A percentile compares a stretch with the other conserved stretches of the same genome.
Evolutionary conservation across 1,284 basidiomycete genomes (phyloP).

Genomic region (Anthracocystis panici-leucophaei): DNA sequence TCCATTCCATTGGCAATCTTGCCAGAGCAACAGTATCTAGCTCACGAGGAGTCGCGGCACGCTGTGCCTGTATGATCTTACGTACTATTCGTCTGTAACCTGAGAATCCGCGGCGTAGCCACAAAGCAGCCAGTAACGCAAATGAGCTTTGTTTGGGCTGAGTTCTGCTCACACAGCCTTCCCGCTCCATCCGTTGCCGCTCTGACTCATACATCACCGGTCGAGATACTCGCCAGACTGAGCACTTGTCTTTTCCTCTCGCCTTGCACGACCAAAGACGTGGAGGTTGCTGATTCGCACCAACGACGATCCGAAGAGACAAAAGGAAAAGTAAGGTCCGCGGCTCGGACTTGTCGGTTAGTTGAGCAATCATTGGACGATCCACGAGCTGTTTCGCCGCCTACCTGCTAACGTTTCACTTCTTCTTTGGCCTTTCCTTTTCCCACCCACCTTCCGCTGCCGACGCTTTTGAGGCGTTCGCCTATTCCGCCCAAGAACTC

Average conservation of each 20-base stretch:
- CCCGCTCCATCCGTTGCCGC: neutral
- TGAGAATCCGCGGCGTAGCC: no score
- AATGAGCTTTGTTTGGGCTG: neutral
- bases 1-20: neutral
- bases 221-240: neutral
- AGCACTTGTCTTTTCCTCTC: neutral
- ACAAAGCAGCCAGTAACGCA: no score
- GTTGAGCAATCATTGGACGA: neutral
- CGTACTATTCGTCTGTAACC: no score
- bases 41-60: no score
- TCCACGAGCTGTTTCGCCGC: conserved; percentile 11
- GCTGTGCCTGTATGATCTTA: no score
- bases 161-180: neutral
- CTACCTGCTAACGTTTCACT: conserved; percentile 8
- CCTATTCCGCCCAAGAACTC: neutral
- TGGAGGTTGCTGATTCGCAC: neutral
- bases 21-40: no score
- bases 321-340: neutral
- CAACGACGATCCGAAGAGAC: neutral
- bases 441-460: neutral
- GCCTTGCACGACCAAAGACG: neutral
- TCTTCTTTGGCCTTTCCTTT: neutral
- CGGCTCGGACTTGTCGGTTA: neutral
- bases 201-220: conserved; percentile 2
- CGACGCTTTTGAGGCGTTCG: neutral